Percentiles rank a stretch among this genome's conserved stretches.
These are phyloP conservation scores for Ophiostoma pallidulum DNA, from an alignment of 2,329 filamentous ascomycete genomes.

Conservation along the genomic window DNA sequence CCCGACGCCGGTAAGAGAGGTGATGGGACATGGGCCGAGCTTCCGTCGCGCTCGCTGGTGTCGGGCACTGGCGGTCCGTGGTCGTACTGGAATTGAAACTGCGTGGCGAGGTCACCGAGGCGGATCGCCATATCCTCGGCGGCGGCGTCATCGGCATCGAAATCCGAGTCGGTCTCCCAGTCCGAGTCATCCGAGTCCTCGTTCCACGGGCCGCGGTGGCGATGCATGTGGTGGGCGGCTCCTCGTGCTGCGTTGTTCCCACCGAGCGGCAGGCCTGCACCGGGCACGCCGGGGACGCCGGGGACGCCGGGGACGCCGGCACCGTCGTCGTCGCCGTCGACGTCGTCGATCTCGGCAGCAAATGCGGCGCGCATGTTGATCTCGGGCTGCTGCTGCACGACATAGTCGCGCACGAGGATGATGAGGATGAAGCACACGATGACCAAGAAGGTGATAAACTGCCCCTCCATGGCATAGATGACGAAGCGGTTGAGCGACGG, in stretches of 20 bases:
- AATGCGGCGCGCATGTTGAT: constrained; percentile 69
- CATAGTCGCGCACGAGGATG: constrained; percentile 93
- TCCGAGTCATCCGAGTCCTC: background rate
- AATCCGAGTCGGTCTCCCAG: constrained; percentile 8
- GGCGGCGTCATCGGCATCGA: background rate
- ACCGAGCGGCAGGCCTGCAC: background rate
- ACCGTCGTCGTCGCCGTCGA: background rate
- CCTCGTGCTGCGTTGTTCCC: no score
- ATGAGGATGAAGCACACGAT: constrained; percentile 94
- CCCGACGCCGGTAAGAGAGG: no score
- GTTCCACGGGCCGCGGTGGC: no score
- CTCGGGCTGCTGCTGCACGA: constrained; percentile 93
- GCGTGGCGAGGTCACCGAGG: no score
- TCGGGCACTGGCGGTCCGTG: background rate
- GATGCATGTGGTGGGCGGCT: background rate
- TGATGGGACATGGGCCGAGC: background rate
- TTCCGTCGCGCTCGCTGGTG: background rate
- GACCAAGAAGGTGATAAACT: constrained; percentile 84
- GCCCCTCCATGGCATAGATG: constrained; percentile 80
- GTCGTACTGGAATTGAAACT: constrained; percentile 2
- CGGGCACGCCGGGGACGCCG: background rate
- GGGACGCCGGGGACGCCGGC: background rate
- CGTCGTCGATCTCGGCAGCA: constrained; percentile 27
- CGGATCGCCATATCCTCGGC: no score
- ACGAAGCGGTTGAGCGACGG: constrained; percentile 66